phyloP scores from a whole-genome alignment of 2,329 filamentous ascomycete genomes.

The Aspergillus chevalieri region DNA sequence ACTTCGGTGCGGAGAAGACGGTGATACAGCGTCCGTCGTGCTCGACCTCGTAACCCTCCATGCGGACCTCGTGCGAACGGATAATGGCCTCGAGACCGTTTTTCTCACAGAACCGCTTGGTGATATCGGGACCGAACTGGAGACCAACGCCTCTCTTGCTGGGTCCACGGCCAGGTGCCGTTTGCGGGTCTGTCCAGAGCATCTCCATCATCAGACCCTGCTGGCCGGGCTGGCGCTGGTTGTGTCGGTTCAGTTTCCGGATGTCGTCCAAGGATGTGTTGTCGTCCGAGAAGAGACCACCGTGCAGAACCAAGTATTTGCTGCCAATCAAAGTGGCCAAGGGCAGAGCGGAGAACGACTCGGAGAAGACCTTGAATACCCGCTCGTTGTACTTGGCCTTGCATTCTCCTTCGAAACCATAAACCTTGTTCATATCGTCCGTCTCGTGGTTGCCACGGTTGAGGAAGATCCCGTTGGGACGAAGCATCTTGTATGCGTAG shows the following conservation, averaged over 20 bases:
- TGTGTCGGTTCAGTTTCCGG: constrained; percentile 82
- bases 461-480: constrained; percentile 81
- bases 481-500: constrained; percentile 95
- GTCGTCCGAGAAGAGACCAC: constrained; percentile 91
- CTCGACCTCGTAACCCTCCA: constrained; percentile 99
- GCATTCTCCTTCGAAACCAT: constrained; percentile 97
- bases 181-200: constrained; percentile 97
- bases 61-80: constrained; percentile 93
- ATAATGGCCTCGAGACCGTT: constrained; percentile 94
- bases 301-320: constrained; percentile 89
- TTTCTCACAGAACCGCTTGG: constrained; percentile 91
- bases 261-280: constrained; percentile 89
- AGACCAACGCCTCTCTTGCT: constrained; percentile 95
- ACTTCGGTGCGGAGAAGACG: constrained; percentile 95
- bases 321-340: constrained; percentile 85
- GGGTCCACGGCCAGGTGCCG: constrained; percentile 75
- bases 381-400: constrained; percentile 96
- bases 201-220: constrained; percentile 99
- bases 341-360: constrained; percentile 91
- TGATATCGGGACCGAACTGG: constrained; percentile 95
- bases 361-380: constrained; percentile 94
- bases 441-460: constrained; percentile 99
- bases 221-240: constrained; percentile 88
- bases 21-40: constrained; percentile 95
- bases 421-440: constrained; percentile 98